Evolutionary conservation across 345 rosid genomes (phyloP).

Genomic region (Turritis glabra): DNA sequence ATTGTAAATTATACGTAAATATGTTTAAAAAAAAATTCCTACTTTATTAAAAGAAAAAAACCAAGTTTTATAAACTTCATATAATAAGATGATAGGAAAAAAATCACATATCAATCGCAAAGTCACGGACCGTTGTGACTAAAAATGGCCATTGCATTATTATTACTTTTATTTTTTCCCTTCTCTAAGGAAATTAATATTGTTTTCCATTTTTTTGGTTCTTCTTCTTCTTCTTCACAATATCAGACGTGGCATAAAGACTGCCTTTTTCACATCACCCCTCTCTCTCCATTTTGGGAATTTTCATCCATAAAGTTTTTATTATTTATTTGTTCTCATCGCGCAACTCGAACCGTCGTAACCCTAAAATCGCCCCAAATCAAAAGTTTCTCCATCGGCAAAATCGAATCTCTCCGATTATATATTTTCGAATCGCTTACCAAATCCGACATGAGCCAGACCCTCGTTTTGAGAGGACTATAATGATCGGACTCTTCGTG

Average conservation of each 20-base stretch:
- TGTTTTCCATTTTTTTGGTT: not conserved
- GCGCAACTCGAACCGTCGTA: conserved; percentile 38
- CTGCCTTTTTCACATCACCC: not conserved
- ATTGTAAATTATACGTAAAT: no score
- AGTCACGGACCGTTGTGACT: not conserved
- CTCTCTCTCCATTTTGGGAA: conserved; percentile 17
- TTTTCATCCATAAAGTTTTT: conserved; percentile 21
- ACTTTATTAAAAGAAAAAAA: no score
- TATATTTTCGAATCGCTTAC: not conserved
- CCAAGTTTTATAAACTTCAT: no score
- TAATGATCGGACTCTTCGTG: conserved; percentile 49
- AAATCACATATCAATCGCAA: not conserved
- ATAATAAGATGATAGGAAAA: no score
- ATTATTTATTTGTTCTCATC: not conserved
- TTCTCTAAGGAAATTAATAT: not conserved
- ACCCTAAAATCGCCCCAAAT: conserved; percentile 43
- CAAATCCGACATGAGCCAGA: conserved; percentile 39
- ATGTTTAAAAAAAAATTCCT: no score
- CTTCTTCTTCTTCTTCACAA: not conserved
- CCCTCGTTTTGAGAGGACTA: conserved; percentile 30
- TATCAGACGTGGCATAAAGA: conserved; percentile 37
- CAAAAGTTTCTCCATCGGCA: conserved; percentile 11
- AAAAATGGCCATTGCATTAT: not conserved
- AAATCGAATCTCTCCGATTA: conserved; percentile 18
- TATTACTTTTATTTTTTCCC: no score